phyloP scores from a whole-genome alignment of 345 rosid species.

The Bruguiera sexangula region DNA sequence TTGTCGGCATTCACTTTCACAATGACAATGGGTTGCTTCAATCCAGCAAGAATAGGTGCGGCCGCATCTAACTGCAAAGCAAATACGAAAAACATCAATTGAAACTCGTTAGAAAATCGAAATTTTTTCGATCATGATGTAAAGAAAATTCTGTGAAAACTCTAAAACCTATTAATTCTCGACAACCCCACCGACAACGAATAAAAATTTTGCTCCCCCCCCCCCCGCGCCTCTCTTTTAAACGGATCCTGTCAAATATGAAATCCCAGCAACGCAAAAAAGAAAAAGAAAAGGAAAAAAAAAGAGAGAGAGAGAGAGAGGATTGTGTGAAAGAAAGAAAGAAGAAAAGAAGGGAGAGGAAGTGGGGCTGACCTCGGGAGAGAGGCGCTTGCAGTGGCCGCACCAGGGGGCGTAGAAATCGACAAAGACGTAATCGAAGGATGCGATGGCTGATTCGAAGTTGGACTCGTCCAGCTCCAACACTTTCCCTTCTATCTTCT shows the following conservation, averaged over 20 bases:
- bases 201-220: no score
- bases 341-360: background rate
- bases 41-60: conserved; percentile 65
- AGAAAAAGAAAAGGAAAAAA: no score
- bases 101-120: background rate
- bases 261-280: background rate
- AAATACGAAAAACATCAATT: background rate
- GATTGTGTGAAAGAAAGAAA: background rate
- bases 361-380: conserved; percentile 60
- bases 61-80: conserved; percentile 77
- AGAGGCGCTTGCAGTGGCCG: conserved; percentile 92
- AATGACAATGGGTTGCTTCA: conserved; percentile 71
- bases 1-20: conserved; percentile 91
- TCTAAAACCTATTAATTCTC: no score
- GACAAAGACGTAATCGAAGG: conserved; percentile 69
- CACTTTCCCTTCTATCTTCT: conserved; percentile 56
- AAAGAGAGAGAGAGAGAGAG: background rate
- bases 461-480: conserved; percentile 81
- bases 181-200: no score
- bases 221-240: no score
- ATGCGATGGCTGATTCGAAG: conserved; percentile 69
- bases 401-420: conserved; percentile 99
- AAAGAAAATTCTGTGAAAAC: no score
- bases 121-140: no score
- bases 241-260: no score